Conservation (phyloP, 495 filamentous ascomycete genomes). For the Lasiosphaeria hispida region DNA sequence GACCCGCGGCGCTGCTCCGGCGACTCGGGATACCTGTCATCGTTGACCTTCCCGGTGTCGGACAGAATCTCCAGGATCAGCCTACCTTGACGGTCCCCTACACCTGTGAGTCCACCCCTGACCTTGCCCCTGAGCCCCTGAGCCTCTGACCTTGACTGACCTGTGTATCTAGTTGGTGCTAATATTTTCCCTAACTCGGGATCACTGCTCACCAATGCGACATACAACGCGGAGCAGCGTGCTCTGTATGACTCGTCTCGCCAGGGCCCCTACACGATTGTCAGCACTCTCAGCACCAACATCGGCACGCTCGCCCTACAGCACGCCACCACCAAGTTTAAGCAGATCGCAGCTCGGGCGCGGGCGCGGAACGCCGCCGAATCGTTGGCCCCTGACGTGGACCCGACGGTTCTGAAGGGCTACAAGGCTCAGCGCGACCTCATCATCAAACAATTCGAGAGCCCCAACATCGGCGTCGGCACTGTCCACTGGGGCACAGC, state of each 20-base stretch:
- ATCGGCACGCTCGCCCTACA: conserved; percentile 34
- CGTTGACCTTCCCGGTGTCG: conserved; percentile 71
- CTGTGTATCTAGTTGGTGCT: conserved; percentile 27
- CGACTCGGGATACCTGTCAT: conserved; percentile 65
- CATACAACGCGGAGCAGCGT: conserved; percentile 42
- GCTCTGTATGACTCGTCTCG: conserved; percentile 38
- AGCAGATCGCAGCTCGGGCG: conserved; percentile 33
- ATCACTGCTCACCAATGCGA: conserved; percentile 37
- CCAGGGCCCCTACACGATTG: conserved; percentile 34
- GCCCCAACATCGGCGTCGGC: conserved; percentile 24
- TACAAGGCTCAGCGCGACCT: conserved; percentile 32
- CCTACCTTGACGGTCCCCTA: conserved; percentile 28
- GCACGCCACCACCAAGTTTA: conserved; percentile 29
- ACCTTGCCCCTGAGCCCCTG: no score
- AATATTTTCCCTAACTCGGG: conserved; percentile 32
- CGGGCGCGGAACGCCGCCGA: conserved; percentile 29
- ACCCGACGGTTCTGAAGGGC: conserved; percentile 38
- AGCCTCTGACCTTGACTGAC: conserved; percentile 12
- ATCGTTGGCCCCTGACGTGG: conserved; percentile 33
- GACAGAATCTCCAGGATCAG: conserved; percentile 62
- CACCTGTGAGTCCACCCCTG: conserved; percentile 27
- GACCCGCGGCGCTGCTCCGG: conserved; percentile 63
- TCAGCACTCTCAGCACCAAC: conserved; percentile 34
- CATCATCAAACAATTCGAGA: conserved; percentile 27
- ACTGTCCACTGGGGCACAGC: conserved; percentile 37